Base-by-base conservation (phyloP, 495 filamentous ascomycete species). In the Elaphomyces granulatus region DNA sequence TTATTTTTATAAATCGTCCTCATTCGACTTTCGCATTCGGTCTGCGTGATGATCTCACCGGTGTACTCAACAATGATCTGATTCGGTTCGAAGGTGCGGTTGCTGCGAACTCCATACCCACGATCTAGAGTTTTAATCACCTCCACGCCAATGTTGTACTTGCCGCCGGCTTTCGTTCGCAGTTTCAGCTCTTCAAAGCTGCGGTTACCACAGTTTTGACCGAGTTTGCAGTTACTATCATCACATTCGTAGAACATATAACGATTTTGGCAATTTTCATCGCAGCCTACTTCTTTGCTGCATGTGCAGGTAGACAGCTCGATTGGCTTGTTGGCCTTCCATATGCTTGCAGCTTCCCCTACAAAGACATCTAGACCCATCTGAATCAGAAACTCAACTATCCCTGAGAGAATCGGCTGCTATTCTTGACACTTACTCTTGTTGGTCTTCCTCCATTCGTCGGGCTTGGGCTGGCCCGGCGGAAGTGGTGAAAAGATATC, bases 61-160 rank as follows among this genome's bases (percentile, higher is more conserved):
- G 84, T 85, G 53, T 98, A 98, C 53, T 98, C 90, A 59, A 95
- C 84, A 50, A 98, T 94, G 55, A 98, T 92, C 63, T 96, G 87
- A 50, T 87, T 77, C 0, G 87, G 72, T 30, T 81, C 73, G 50
- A 94, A 98, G 40, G 75, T 79, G 31, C 90, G 79, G 55, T 88
- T 93, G 47, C 79, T 81, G 38, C 90, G 79, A 15, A 98, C 81
- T 32, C 90, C 90, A 56, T 84, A 93, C 19, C 90, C 90, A 36
- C 85, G 76, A 63, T 94, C 86, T 12, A 50, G 45, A 7, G 92
- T 96, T 61, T 94, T 86, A 60, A 90, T 72, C 20, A 95, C 87
- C 53, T 98, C 90, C 17, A 98, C 88, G 23, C 90, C 90, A 34
- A 88, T 75, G 44, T 86, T 80, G 49, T 83, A 98, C 50, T 81